phyloP scores from a whole-genome alignment of 345 rosid species.

The Pistacia atlantica region DNA sequence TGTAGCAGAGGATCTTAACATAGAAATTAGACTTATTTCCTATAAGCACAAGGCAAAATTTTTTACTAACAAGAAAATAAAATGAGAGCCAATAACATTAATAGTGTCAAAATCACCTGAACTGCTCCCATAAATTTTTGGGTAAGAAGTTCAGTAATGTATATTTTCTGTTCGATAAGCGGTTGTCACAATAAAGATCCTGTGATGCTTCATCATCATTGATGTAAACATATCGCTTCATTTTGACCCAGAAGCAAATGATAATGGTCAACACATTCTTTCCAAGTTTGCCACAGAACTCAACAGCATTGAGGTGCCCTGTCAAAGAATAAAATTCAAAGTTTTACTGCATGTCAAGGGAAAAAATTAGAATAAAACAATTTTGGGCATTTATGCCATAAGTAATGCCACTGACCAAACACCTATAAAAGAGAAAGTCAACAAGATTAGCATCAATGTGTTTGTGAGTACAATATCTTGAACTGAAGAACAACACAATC shows the following conservation, averaged over 20 bases:
- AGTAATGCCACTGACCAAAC: not conserved
- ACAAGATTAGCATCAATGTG: not conserved
- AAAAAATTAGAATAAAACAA: not conserved
- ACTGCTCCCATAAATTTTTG: constrained; percentile 92
- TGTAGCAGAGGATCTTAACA: not conserved
- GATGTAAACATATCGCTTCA: constrained; percentile 92
- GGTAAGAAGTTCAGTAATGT: constrained; percentile 88
- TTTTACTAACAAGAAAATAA: not conserved
- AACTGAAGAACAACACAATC: too few relatives aligned
- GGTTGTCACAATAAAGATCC: constrained; percentile 79
- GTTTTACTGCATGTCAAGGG: constrained; percentile 13
- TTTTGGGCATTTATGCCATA: not conserved
- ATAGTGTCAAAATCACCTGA: constrained; percentile 55
- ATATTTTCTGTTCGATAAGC: constrained; percentile 87
- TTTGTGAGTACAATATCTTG: not conserved
- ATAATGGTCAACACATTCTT: constrained; percentile 14
- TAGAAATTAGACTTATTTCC: not conserved
- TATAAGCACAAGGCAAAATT: not conserved
- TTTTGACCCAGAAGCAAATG: constrained; percentile 35
- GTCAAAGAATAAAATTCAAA: not conserved
- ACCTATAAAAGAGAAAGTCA: not conserved
- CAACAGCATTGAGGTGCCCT: constrained; percentile 14
- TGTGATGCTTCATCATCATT: constrained; percentile 76
- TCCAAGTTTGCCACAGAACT: constrained; percentile 30
- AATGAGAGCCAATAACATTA: not conserved